phyloP scores from a whole-genome alignment of 345 rosid species.

The Microthlaspi erraticum region DNA sequence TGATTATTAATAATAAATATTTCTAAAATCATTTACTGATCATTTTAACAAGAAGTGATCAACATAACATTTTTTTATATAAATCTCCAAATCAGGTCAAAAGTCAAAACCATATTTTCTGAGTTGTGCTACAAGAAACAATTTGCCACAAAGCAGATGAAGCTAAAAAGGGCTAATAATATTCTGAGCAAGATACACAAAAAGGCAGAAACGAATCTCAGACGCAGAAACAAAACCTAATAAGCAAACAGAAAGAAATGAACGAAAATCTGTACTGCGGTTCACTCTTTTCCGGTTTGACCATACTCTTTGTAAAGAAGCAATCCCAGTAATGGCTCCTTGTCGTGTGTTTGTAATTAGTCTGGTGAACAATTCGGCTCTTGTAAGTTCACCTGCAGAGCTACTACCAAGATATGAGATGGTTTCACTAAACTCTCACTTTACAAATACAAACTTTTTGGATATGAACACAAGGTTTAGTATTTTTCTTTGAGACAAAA shows the following conservation, averaged over 20 bases:
- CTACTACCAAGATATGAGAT: constrained; percentile 8
- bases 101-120: constrained; percentile 2
- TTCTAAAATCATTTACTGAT: background rate
- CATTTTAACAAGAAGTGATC: background rate
- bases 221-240: constrained; percentile 18
- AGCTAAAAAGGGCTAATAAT: constrained; percentile 25
- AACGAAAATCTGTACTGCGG: constrained; percentile 38
- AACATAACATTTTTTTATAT: background rate
- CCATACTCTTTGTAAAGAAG: constrained; percentile 23
- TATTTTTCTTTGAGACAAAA: constrained; percentile 1
- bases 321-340: constrained; percentile 19
- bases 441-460: constrained; percentile 13
- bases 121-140: constrained; percentile 20
- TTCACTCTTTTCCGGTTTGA: constrained; percentile 32
- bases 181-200: background rate
- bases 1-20: too few species aligned
- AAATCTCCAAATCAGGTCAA: background rate
- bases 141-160: constrained; percentile 22
- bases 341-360: constrained; percentile 22
- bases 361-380: constrained; percentile 8
- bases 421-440: constrained; percentile 17
- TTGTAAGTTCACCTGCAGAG: constrained; percentile 31
- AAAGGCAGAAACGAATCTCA: constrained; percentile 14
- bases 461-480: constrained; percentile 8
- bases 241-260: constrained; percentile 25